Conservation (phyloP, 176 grass and related monocot species). For the Echinochloa phyllopogon region DNA sequence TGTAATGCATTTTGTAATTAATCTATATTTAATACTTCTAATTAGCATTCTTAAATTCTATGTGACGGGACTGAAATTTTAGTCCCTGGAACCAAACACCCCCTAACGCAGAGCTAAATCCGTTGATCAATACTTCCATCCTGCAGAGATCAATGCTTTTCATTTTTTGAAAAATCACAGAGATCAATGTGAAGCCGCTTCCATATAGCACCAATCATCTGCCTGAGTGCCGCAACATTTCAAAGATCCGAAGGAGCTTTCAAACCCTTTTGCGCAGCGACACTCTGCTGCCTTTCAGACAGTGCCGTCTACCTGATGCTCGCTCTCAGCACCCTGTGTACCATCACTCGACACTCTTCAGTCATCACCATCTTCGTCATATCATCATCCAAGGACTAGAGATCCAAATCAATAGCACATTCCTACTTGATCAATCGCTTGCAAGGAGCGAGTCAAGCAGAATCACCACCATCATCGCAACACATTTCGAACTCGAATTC, state of each 20-base stretch:
- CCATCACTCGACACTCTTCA: background rate
- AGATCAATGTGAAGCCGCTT: background rate
- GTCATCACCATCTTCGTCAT: background rate
- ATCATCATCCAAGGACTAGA: background rate
- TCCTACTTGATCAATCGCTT: background rate
- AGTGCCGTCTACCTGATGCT: background rate
- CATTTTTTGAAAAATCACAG: no score
- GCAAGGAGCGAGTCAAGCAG: background rate
- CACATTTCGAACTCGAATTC: background rate
- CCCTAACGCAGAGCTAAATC: background rate
- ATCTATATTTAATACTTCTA: no score
- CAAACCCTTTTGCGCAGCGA: no score
- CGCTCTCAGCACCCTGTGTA: background rate
- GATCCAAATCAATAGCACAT: background rate
- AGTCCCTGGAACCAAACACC: no score
- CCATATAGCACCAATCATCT: background rate
- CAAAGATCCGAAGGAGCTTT: no score
- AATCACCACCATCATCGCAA: background rate
- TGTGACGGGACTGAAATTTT: no score
- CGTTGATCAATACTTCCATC: background rate
- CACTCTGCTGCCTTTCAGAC: background rate
- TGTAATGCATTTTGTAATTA: no score
- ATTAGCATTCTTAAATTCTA: no score
- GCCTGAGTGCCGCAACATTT: background rate
- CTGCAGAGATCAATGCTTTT: background rate